Conservation (phyloP, 179 eudicot genomes). For the Spinacia oleracea region DNA sequence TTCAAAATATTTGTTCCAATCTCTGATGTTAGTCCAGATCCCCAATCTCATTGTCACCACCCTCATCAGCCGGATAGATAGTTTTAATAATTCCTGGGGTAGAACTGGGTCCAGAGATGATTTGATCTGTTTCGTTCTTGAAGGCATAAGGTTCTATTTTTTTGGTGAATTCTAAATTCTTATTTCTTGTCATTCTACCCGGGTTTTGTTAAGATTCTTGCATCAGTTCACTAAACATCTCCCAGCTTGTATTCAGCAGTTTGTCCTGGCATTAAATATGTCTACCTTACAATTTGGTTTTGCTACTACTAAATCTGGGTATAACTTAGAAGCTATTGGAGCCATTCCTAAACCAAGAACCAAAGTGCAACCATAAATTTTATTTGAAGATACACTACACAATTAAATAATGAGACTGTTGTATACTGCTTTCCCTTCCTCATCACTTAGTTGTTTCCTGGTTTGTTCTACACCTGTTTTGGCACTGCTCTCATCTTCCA, state of each 20-base stretch:
- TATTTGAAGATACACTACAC: too few species aligned
- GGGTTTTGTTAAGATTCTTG: neutral
- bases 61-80: neutral
- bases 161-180: neutral
- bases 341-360: too few species aligned
- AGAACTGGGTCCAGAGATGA: neutral
- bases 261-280: too few species aligned
- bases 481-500: neutral
- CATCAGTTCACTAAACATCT: too few species aligned
- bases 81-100: neutral
- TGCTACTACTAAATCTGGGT: too few species aligned
- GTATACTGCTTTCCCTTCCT: neutral
- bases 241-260: too few species aligned
- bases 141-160: neutral
- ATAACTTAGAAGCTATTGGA: too few species aligned
- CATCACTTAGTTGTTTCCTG: neutral
- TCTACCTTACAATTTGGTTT: too few species aligned
- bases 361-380: neutral
- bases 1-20: neutral
- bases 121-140: neutral
- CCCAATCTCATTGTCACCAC: neutral
- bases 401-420: neutral
- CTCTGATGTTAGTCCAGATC: too few species aligned
- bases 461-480: neutral
- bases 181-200: neutral